Conservation (phyloP, 1,139 yeast species). For the Yamadazyma conglobata region DNA sequence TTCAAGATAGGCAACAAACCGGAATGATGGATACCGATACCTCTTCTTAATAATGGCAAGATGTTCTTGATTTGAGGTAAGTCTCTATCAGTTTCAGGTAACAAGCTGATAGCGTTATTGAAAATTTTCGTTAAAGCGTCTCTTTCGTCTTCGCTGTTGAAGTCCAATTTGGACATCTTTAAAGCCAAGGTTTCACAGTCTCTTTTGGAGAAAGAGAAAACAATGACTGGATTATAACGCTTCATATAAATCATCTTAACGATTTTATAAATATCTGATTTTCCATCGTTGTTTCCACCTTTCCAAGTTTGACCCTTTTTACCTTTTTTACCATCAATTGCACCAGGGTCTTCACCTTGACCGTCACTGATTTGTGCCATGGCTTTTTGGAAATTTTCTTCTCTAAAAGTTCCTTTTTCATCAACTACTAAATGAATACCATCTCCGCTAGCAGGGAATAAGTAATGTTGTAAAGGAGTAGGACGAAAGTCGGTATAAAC, state of each 20-base stretch:
- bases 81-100: constrained; percentile 88
- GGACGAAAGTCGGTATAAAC: constrained; percentile 99
- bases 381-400: constrained; percentile 96
- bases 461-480: constrained; percentile 94
- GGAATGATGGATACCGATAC: constrained; percentile 98
- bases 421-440: constrained; percentile 97
- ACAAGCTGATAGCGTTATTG: constrained; percentile 78
- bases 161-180: constrained; percentile 92
- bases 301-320: constrained; percentile 84
- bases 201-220: constrained; percentile 91
- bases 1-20: constrained; percentile 93
- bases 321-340: constrained; percentile 54
- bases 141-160: constrained; percentile 89
- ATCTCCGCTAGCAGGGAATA: constrained; percentile 96
- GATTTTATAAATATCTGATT: constrained; percentile 91
- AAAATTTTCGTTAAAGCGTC: constrained; percentile 85
- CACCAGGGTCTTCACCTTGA: constrained; percentile 78
- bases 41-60: constrained; percentile 82
- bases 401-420: constrained; percentile 93
- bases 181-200: constrained; percentile 94
- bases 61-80: constrained; percentile 92
- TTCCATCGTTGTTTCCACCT: constrained; percentile 82
- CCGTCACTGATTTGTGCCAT: constrained; percentile 89
- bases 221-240: constrained; percentile 95
- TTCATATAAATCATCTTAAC: constrained; percentile 97